phyloP scores from a whole-genome alignment of 176 grass and related monocot species.

The Luzula sylvatica region DNA sequence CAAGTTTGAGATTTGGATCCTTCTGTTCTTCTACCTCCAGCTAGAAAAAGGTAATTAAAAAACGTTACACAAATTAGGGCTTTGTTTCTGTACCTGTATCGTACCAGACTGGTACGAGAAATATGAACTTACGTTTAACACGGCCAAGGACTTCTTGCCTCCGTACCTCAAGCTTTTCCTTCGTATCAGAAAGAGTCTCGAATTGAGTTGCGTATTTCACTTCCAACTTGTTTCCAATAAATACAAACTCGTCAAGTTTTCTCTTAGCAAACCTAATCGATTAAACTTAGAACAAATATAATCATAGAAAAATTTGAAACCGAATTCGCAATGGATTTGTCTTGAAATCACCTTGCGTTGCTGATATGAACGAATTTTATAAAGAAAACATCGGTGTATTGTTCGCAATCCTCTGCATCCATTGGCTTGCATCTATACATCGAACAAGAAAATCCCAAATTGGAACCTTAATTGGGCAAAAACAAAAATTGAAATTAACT shows the following conservation, averaged over 20 bases:
- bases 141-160: constrained; percentile 59
- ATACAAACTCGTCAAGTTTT: constrained; percentile 76
- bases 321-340: neutral
- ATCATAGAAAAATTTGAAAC: neutral
- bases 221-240: constrained; percentile 66
- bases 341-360: constrained; percentile 66
- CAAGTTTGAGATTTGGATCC: constrained; percentile 33
- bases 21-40: constrained; percentile 36
- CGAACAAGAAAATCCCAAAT: neutral
- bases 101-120: neutral
- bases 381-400: constrained; percentile 87
- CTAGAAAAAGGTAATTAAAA: constrained; percentile 26
- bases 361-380: constrained; percentile 72
- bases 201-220: constrained; percentile 78
- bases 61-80: neutral
- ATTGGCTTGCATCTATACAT: constrained; percentile 83
- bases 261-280: constrained; percentile 74
- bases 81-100: neutral
- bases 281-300: constrained; percentile 4
- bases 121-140: constrained; percentile 44
- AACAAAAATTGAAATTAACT: constrained; percentile 17
- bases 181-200: constrained; percentile 50
- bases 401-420: constrained; percentile 88
- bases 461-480: constrained; percentile 2
- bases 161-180: constrained; percentile 80